These are phyloP conservation scores for Colletotrichum sp. DNA, from an alignment of 2,329 filamentous ascomycete species.

Conservation along the genomic window DNA sequence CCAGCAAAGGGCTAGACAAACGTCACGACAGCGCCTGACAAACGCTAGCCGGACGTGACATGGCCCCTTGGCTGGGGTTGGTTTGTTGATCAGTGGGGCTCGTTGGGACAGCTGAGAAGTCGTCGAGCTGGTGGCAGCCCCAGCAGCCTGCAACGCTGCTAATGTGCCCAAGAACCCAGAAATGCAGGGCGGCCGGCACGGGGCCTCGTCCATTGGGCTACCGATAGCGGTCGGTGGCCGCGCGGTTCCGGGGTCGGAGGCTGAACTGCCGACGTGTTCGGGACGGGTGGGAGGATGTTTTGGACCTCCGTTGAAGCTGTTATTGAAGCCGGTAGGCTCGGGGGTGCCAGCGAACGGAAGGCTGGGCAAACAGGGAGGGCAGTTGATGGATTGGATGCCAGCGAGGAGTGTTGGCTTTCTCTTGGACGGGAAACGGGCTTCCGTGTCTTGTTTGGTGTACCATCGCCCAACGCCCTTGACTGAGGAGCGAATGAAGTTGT, in stretches of 20 bases:
- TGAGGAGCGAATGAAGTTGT: background rate
- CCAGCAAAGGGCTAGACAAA: background rate
- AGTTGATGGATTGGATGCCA: background rate
- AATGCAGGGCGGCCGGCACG: background rate
- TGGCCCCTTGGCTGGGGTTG: background rate
- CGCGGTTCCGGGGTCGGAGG: slow-evolving; percentile 1
- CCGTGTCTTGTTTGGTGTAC: background rate
- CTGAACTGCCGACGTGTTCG: background rate
- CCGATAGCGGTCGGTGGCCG: background rate
- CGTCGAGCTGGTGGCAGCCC: background rate
- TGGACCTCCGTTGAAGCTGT: background rate
- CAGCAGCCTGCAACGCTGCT: background rate
- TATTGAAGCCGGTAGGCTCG: background rate
- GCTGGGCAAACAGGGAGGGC: background rate
- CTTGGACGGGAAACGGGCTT: background rate
- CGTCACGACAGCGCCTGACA: background rate
- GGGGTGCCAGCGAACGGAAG: background rate
- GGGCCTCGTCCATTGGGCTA: background rate
- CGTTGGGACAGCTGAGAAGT: background rate
- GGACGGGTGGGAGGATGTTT: background rate
- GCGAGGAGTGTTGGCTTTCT: background rate
- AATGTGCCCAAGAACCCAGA: background rate
- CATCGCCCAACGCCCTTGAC: background rate
- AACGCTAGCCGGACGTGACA: slow-evolving; percentile 1
- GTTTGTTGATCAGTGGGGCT: slow-evolving; percentile 1